Evolutionary conservation across 1,139 yeast genomes (phyloP), one percentile per base, ranked within the genome.

Genomic region (Zygoascus hellenicus): DNA sequence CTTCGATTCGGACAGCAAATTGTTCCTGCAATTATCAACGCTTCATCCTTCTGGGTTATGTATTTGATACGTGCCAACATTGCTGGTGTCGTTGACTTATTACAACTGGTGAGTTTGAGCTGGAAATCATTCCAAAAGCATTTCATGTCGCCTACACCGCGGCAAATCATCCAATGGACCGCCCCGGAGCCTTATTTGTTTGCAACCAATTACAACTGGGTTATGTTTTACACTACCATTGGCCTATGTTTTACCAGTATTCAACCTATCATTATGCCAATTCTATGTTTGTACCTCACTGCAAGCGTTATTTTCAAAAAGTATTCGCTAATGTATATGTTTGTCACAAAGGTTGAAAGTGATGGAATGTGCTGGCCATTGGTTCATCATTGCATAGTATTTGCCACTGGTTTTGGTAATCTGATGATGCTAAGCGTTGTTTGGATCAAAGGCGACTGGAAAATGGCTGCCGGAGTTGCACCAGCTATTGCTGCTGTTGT

Each of bases 21-120:
- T 16, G 60, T 70, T 4, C 59, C 61, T 5, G 67, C 74, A 3
- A 60, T 69, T 45, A 63, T 69, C 46, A 58, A 64, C 34, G 63
- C 69, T 9, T 67, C 73, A 2, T 63, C 70, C 2, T 69, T 69
- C 55, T 69, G 74, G 74, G 69, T 69, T 22, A 64, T 68, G 66
- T 69, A 67, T 50, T 52, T 69, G 22, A 49, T 69, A 22, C 60
- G 68, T 16, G 65, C 64, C 10, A 61, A 64, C 41, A 43, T 67
- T 14, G 68, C 66, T 9, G 53, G 66, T 1, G 54, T 64, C 32
- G 48, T 65, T 9, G 68, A 64, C 45, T 50, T 68, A 7, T 53
- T 68, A 11, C 72, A 69, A 49, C 57, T 63, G 2, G 32, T 65
- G 42, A 53, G 60, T 3, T 52, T 69, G 9, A 9, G 63, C 2